Evolutionary conservation across 352 stramenopile species (phyloP).

Genomic region (Globisporangium orthogonon): DNA sequence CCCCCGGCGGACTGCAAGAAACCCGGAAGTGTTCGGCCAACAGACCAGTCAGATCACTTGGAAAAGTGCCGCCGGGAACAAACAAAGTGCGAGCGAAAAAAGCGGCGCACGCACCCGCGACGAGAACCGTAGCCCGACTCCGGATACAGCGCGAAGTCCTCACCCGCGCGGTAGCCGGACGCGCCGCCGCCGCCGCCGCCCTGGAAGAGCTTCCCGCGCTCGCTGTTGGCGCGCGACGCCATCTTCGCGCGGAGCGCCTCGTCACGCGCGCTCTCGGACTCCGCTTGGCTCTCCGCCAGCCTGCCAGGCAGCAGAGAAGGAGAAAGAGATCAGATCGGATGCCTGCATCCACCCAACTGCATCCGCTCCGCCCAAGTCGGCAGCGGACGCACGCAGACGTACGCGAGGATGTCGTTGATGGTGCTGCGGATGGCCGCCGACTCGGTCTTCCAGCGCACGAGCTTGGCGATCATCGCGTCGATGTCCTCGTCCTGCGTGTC

Average conservation of each 20-base stretch:
- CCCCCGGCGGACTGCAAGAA: conserved; percentile 12
- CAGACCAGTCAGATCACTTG: too few species aligned
- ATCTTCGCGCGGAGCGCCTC: conserved; percentile 53
- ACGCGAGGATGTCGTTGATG: conserved; percentile 70
- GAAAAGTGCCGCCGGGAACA: too few species aligned
- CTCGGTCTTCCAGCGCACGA: conserved; percentile 72
- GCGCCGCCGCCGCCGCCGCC: conserved; percentile 11
- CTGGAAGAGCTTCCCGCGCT: conserved; percentile 34
- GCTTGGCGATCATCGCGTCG: conserved; percentile 85
- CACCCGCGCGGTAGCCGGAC: conserved; percentile 28
- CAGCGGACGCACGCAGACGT: conserved; percentile 3
- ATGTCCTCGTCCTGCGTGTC: conserved; percentile 85
- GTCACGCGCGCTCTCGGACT: conserved; percentile 42
- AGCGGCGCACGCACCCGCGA: conserved; percentile 32
- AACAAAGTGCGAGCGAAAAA: not conserved
- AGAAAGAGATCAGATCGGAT: not conserved
- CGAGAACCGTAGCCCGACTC: conserved; percentile 25
- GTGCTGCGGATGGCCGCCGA: conserved; percentile 48
- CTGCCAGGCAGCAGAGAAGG: conserved; percentile 20
- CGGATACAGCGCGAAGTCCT: conserved; percentile 40
- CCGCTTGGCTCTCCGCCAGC: conserved; percentile 42
- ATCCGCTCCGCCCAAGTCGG: conserved; percentile 8
- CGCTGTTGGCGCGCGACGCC: conserved; percentile 31
- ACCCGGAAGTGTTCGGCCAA: not conserved
- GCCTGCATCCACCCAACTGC: too few species aligned